Conservation (phyloP, 176 grass and related monocot genomes). For the Cenchrus purpureus region DNA sequence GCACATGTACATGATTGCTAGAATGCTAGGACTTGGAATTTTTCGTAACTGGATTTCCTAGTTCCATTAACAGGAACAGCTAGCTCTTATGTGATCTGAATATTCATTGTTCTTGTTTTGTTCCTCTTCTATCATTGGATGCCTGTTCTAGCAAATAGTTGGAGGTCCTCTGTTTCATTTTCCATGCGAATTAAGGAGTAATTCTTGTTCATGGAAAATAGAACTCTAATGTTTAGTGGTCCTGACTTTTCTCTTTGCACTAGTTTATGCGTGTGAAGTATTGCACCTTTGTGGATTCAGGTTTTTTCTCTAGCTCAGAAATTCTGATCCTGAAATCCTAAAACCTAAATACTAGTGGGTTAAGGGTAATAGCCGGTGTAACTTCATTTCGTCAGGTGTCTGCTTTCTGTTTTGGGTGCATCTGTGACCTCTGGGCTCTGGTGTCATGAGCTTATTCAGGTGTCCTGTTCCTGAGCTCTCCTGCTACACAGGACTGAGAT, state of each 20-base stretch:
- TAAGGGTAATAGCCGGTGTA: neutral
- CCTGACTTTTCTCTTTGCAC: neutral
- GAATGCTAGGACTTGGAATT: neutral
- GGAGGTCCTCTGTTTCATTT: neutral
- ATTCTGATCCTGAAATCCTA: neutral
- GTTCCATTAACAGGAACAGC: neutral
- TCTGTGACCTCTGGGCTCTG: neutral
- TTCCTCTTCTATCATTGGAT: slow-evolving; percentile 2
- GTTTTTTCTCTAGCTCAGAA: neutral
- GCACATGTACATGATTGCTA: neutral
- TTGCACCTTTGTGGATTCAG: neutral
- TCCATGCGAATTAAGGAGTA: neutral
- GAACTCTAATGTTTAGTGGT: neutral
- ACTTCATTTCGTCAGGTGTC: neutral
- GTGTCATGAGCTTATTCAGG: neutral
- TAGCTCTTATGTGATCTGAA: neutral
- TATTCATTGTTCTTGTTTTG: slow-evolving; percentile 2
- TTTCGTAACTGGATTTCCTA: neutral
- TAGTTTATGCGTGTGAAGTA: neutral
- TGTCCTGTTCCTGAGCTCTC: neutral
- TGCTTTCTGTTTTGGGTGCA: neutral
- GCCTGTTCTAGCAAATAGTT: neutral
- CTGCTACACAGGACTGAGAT: neutral
- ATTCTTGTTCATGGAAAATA: neutral
- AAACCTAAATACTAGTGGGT: neutral